These are phyloP conservation scores for Pseudomonodictys pantanalensis DNA, from an alignment of 495 filamentous ascomycete genomes.

Conservation along the genomic window DNA sequence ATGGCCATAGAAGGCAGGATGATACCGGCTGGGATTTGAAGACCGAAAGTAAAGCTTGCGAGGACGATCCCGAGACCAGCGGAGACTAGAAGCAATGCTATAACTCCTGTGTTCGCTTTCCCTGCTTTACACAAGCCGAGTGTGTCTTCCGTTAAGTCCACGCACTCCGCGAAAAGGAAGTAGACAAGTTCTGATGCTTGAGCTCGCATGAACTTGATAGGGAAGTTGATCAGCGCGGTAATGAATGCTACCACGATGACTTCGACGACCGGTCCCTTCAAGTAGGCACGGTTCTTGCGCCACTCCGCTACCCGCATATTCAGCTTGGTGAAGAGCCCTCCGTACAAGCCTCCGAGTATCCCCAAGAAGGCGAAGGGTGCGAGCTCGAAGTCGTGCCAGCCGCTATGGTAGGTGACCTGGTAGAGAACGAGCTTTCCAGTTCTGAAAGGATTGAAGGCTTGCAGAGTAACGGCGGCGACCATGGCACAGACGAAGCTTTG, in stretches of 20 bases:
- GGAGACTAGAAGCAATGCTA: constrained; percentile 75
- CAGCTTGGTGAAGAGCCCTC: constrained; percentile 87
- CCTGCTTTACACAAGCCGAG: constrained; percentile 86
- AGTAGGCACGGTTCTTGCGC: constrained; percentile 62
- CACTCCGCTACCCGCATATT: constrained; percentile 86
- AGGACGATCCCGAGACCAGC: constrained; percentile 80
- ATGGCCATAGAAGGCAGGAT: constrained; percentile 98
- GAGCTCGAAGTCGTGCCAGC: constrained; percentile 94
- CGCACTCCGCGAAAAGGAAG: constrained; percentile 87
- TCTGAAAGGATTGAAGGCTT: constrained; percentile 90
- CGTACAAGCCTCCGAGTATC: constrained; percentile 86
- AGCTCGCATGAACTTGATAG: constrained; percentile 85
- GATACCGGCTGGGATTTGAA: constrained; percentile 95
- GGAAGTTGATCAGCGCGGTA: constrained; percentile 88
- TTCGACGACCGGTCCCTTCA: constrained; percentile 68
- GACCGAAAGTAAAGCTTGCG: constrained; percentile 84
- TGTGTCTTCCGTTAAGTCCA: constrained; percentile 69
- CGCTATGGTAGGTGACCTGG: constrained; percentile 87
- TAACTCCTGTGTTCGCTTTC: constrained; percentile 64
- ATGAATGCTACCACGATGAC: constrained; percentile 70
- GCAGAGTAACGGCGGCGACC: constrained; percentile 89
- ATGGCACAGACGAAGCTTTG: constrained; percentile 98
- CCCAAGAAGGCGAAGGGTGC: constrained; percentile 85
- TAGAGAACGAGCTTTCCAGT: constrained; percentile 96
- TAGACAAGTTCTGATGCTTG: constrained; percentile 91